These are phyloP conservation scores for Ustilago trichophora DNA, from an alignment of 1,284 basidiomycete genomes.

Conservation along the genomic window DNA sequence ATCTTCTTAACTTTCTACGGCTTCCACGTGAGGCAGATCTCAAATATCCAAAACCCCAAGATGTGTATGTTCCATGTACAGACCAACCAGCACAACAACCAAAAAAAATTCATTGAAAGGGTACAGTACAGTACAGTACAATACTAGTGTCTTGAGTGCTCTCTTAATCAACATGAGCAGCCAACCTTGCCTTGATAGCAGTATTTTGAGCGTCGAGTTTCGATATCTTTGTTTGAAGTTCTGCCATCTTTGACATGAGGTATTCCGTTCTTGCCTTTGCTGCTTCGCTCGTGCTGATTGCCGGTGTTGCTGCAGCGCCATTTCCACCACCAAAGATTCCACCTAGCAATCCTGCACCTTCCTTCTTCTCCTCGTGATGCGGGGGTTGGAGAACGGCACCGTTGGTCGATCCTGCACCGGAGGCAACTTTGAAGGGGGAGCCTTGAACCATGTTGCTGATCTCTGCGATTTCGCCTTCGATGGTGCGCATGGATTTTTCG, in stretches of 20 bases:
- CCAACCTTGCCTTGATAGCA: conserved; percentile 38
- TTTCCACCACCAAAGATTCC: conserved; percentile 5
- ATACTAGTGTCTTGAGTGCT: no score
- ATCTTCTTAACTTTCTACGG: no score
- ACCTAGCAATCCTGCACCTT: background rate
- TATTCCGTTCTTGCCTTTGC: conserved; percentile 75
- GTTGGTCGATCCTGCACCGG: conserved; percentile 29
- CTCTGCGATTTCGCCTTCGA: conserved; percentile 78
- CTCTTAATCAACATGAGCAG: conserved; percentile 18
- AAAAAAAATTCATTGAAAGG: no score
- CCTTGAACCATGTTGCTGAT: conserved; percentile 53
- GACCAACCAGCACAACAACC: no score
- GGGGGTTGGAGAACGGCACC: conserved; percentile 26
- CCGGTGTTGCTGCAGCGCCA: no score
- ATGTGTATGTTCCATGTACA: no score
- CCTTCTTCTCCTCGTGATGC: conserved; percentile 1
- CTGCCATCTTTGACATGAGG: conserved; percentile 78
- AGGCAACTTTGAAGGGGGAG: conserved; percentile 64
- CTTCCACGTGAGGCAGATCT: no score
- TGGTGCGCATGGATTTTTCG: conserved; percentile 75
- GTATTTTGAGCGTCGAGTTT: conserved; percentile 39
- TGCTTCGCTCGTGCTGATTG: conserved; percentile 69
- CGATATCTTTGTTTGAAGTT: conserved; percentile 74
- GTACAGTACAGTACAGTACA: no score
- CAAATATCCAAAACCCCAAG: no score